Base-by-base conservation (phyloP, 495 filamentous ascomycete species). In the Neurospora sp. region DNA sequence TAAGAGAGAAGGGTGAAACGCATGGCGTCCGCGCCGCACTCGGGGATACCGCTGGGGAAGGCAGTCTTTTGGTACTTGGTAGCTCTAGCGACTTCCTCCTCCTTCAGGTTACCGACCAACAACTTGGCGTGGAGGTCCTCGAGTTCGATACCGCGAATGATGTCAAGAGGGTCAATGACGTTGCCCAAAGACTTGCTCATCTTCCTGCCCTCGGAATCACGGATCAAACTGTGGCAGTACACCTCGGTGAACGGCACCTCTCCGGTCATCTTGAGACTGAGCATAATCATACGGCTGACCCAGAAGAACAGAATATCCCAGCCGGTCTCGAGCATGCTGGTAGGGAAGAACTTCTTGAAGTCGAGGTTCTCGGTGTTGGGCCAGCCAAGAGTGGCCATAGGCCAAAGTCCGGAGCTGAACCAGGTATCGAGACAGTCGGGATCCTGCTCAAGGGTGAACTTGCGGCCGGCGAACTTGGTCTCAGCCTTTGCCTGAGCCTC, bases 281-380 rank as follows among this genome's bases (percentile, higher is more conserved):
- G 85, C 88, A 95, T 92, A 77, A 95, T 91, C 92, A 95, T 95
- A 69, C 92, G 82, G 20, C 87, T 89, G 71, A 94, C 90, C 92
- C 92, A 95, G 88, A 94, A 94, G 85, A 92, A 82, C 68, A 95
- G 81, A 76, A 95, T 95, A 82, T 95, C 91, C 92, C 92, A 94
- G 22, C 92, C 92, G 16, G 92, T 94, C 80, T 95, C 92, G 69
- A 94, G 82, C 68, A 93, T 82, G 72, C 86, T 89, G 9, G 91
- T 94, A 18, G 92, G 92, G 81, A 90, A 94, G 72, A 93, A 83
- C 69, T 89, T 89, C 81, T 89, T 84, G 69, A 91, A 80, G 77
- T 93, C 90, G 70, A 84, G 80, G 12, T 87, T 90, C 76, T 92
- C 78, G 2, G 77, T 81, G 65, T 88, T 85, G 69, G 92, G 92